These are phyloP conservation scores for Saraca asoca DNA, from an alignment of 331 rosid genomes.

Conservation along the genomic window DNA sequence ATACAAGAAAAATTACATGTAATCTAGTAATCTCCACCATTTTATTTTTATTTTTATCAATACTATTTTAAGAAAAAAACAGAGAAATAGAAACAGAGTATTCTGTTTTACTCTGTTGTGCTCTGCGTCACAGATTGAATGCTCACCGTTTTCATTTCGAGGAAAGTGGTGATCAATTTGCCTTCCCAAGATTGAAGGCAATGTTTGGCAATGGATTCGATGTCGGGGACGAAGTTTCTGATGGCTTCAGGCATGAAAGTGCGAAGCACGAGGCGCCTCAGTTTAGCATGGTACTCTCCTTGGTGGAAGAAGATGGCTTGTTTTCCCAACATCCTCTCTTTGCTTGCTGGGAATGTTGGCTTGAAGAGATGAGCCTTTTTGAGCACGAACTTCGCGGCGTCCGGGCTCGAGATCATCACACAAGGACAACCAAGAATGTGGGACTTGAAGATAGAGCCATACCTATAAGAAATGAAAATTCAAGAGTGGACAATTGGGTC, in stretches of 20 bases:
- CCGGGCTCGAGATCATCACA: constrained; percentile 85
- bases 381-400: constrained; percentile 78
- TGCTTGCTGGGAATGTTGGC: constrained; percentile 85
- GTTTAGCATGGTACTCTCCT: constrained; percentile 79
- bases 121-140: constrained; percentile 13
- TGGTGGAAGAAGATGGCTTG: constrained; percentile 87
- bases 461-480: constrained; percentile 40
- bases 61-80: not conserved
- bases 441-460: constrained; percentile 83
- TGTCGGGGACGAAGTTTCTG: constrained; percentile 44
- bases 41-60: too few relatives aligned
- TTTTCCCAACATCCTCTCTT: constrained; percentile 89
- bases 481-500: not conserved
- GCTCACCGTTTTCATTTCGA: constrained; percentile 80
- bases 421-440: constrained; percentile 94
- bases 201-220: constrained; percentile 65
- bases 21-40: too few relatives aligned
- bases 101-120: constrained; percentile 23
- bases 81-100: constrained; percentile 28
- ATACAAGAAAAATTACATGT: not conserved
- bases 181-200: constrained; percentile 68
- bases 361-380: constrained; percentile 70
- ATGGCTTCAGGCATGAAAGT: constrained; percentile 77
- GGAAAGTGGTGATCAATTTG: constrained; percentile 59
- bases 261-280: constrained; percentile 79